Conservation (phyloP, 2,329 filamentous ascomycete species). For the Saccharata proteae region DNA sequence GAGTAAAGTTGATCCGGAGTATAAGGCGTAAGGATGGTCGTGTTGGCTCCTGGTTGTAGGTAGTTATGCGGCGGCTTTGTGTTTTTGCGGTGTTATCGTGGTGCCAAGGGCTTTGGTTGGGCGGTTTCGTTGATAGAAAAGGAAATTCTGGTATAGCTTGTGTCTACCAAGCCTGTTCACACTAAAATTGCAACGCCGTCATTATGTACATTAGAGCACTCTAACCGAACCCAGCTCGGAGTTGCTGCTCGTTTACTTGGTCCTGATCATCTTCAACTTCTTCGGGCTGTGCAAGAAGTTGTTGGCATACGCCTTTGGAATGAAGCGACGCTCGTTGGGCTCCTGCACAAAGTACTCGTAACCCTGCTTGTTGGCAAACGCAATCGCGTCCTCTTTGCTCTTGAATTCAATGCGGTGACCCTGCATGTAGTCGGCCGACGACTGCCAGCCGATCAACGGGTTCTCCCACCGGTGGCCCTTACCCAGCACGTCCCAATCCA, state of each 20-base stretch:
- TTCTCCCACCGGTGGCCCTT: constrained; percentile 99
- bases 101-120: too few species aligned
- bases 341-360: constrained; percentile 99
- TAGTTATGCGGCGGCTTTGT: too few species aligned
- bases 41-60: too few species aligned
- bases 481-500: constrained; percentile 92
- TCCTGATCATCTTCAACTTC: constrained; percentile 71
- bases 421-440: constrained; percentile 88
- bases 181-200: too few species aligned
- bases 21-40: constrained; percentile 7
- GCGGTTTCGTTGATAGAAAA: too few species aligned
- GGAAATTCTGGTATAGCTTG: too few species aligned
- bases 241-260: constrained; percentile 64
- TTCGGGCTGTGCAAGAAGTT: constrained; percentile 80
- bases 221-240: too few species aligned
- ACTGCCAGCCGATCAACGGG: constrained; percentile 96
- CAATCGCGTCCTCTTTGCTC: constrained; percentile 85
- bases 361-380: constrained; percentile 95
- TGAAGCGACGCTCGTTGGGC: constrained; percentile 74
- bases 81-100: too few species aligned
- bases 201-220: too few species aligned
- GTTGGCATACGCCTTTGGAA: constrained; percentile 90
- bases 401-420: constrained; percentile 85
- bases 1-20: constrained; percentile 43
- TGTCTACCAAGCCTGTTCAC: too few species aligned